Percentiles rank a stretch among this genome's conserved stretches.
Evolutionary conservation across 176 grass and related monocot species (phyloP).

Genomic region (Musa troglodytarum): DNA sequence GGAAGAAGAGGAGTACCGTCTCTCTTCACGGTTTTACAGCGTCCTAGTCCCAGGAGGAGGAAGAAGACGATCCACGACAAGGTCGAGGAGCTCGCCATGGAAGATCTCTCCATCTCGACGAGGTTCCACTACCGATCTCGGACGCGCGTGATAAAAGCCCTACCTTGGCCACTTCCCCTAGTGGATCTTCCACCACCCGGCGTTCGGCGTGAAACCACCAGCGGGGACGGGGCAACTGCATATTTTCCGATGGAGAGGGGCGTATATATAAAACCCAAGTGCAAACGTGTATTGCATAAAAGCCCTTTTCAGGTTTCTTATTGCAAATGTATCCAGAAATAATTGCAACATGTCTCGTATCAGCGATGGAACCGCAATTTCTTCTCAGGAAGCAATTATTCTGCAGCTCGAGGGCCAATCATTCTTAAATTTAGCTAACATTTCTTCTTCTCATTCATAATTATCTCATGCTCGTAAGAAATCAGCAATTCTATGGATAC

Average conservation of each 20-base stretch:
- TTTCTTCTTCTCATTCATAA: too few relatives aligned
- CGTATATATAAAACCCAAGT: too few relatives aligned
- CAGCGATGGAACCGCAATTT: too few relatives aligned
- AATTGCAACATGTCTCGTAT: too few relatives aligned
- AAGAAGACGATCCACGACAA: neutral
- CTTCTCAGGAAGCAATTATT: too few relatives aligned
- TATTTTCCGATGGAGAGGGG: neutral
- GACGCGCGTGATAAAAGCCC: neutral
- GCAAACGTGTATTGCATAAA: too few relatives aligned
- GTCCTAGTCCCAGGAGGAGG: neutral
- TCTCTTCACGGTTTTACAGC: conserved; percentile 15
- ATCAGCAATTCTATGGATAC: too few relatives aligned
- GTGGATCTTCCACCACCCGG: conserved; percentile 1
- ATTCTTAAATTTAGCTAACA: too few relatives aligned
- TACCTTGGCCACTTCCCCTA: neutral
- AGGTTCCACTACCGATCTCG: neutral
- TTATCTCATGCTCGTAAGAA: too few relatives aligned
- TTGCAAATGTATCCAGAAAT: too few relatives aligned
- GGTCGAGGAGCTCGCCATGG: neutral
- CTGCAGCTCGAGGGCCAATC: too few relatives aligned
- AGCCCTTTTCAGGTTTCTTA: too few relatives aligned
- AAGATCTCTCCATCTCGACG: neutral
- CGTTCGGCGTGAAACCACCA: neutral
- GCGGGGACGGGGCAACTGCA: neutral
- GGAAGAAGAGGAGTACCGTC: neutral